Percentiles rank a stretch among this genome's conserved stretches.
phyloP scores from a whole-genome alignment of 495 filamentous ascomycete species.

The Annulohypoxylon maeteangense region DNA sequence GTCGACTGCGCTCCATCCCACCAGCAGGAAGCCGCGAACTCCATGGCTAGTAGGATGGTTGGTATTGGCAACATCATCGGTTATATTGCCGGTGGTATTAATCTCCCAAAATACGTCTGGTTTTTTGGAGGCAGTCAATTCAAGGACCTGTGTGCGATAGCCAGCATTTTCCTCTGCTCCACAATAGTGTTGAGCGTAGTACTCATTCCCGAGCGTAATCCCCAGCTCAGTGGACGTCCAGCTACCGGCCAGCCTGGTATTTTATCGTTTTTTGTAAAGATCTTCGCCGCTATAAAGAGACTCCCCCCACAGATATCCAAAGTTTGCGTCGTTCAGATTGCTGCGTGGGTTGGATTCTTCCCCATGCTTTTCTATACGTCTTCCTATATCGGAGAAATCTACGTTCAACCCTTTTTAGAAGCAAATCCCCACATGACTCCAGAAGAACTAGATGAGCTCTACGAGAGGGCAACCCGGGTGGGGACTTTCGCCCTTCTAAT shows the following conservation, averaged over 20 bases:
- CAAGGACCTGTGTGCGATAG: conserved; percentile 86
- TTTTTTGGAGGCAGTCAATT: conserved; percentile 88
- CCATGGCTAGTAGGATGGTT: conserved; percentile 82
- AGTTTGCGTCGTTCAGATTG: conserved; percentile 88
- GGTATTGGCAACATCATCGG: conserved; percentile 89
- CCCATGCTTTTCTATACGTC: conserved; percentile 94
- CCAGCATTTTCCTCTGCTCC: conserved; percentile 71
- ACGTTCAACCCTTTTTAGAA: conserved; percentile 81
- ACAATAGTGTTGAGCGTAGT: conserved; percentile 74
- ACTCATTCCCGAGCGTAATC: conserved; percentile 80
- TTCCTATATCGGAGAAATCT: conserved; percentile 90
- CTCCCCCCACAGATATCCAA: conserved; percentile 82
- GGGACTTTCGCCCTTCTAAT: conserved; percentile 89
- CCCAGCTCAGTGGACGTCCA: conserved; percentile 72
- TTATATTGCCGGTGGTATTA: conserved; percentile 81
- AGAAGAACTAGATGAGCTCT: conserved; percentile 76
- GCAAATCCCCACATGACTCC: conserved; percentile 78
- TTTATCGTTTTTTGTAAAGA: conserved; percentile 78
- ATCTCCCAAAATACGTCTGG: conserved; percentile 75
- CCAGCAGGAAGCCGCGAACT: conserved; percentile 88
- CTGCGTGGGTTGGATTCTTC: conserved; percentile 95
- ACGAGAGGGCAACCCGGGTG: conserved; percentile 82
- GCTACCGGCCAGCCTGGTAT: conserved; percentile 69
- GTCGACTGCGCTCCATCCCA: conserved; percentile 89
- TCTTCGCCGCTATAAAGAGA: conserved; percentile 77